Evolutionary conservation across 2,329 filamentous ascomycete species (phyloP).

Genomic region (Dendrostoma leiphaemia): DNA sequence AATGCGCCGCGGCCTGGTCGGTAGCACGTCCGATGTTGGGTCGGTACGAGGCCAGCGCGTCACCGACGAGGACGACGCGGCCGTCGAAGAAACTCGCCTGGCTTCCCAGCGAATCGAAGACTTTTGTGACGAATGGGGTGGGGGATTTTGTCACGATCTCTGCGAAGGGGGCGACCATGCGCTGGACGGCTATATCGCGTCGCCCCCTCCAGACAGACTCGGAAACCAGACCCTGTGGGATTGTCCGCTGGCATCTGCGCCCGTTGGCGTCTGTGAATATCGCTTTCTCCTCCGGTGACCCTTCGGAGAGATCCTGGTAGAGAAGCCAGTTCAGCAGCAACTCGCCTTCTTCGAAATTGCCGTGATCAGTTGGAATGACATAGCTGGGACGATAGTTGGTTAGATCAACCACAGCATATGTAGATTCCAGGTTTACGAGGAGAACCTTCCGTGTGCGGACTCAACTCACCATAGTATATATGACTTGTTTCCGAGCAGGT

Average conservation of each 20-base stretch:
- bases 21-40: slow-evolving; percentile 46
- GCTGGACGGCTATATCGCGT: slow-evolving; percentile 10
- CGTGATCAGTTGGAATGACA: slow-evolving; percentile 41
- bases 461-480: slow-evolving; percentile 26
- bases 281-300: slow-evolving; percentile 34
- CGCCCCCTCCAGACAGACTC: slow-evolving; percentile 35
- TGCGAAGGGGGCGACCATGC: slow-evolving; percentile 37
- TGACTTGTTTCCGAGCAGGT: slow-evolving; percentile 15
- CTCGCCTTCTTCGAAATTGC: slow-evolving; percentile 34
- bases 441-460: no score
- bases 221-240: slow-evolving; percentile 39
- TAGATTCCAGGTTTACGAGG: no score
- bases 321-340: slow-evolving; percentile 47
- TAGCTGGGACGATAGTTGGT: slow-evolving; percentile 26
- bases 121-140: slow-evolving; percentile 42
- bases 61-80: slow-evolving; percentile 42
- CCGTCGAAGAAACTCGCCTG: slow-evolving; percentile 37
- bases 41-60: slow-evolving; percentile 43
- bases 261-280: slow-evolving; percentile 44
- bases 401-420: not conserved
- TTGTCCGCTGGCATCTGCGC: slow-evolving; percentile 36
- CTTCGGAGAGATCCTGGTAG: slow-evolving; percentile 41
- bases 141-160: slow-evolving; percentile 38
- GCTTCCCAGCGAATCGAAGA: slow-evolving; percentile 39
- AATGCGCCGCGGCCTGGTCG: slow-evolving; percentile 45